Base-by-base conservation (phyloP, 306 rosid species). In the Abrus pulchellus region DNA sequence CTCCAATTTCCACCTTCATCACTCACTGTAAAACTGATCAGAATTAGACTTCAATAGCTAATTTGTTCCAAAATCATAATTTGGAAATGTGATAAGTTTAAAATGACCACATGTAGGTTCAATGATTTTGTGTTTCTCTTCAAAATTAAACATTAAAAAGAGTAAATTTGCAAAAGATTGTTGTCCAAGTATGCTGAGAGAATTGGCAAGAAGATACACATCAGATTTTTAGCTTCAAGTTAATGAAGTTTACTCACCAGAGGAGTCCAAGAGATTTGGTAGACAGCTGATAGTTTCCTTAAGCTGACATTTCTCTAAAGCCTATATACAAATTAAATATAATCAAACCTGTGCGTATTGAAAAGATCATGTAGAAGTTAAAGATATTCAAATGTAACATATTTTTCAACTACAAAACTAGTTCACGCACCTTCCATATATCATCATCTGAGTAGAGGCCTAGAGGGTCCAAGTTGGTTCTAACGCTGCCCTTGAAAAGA, bases 1-100 rank as follows among this genome's bases (percentile, higher is more conserved):
- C 98, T 93, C 97, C 97, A 93, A 55, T 93, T 93, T 47, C 89
- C 98, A 13, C 97, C 98, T 88, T 91, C 97, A 83, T 91, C 97
- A 75, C 87, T 91, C 73, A 93, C 97, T 93, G 83, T 74, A 75
- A 41, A 56, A 80, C 2, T 28, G 6, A 6, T 11, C 57, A 78
- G 28, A 38, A 48, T 72, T 56, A 72, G 66, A 78, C 28, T 36
- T 83, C 5, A 1, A 70, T 10, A 29, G 41, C 40, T 7, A 38
- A 11, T 36, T 65, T 5, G 28, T 52, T 65, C 5, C 9, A 56
- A 67, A 45, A 14, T 54, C 14, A 41, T 44, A 30, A 20, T 10
- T 12, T 41, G 33, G 8, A 49, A 49, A 76, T n/a, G 5, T 4
- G 20, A 12, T 8, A 40, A 5, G 9, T 79, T 38, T 30, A 14